Conservation (phyloP, 164 flowering plant genomes). For the Hamamelis virginiana region DNA sequence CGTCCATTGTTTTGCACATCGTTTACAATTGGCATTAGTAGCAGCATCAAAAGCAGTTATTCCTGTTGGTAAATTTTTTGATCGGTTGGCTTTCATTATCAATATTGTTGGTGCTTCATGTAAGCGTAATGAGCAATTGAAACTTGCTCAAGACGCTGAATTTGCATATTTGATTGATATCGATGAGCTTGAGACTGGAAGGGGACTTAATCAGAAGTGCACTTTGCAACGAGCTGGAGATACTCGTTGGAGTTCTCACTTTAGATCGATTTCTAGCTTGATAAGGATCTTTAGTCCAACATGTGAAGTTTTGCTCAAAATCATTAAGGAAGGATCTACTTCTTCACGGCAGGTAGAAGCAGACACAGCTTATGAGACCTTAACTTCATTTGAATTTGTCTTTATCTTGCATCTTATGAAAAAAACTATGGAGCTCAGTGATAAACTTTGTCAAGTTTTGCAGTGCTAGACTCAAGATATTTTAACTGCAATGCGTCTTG, state of each 20-base stretch:
- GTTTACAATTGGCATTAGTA: too few relatives aligned
- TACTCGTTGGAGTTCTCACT: constrained; percentile 11
- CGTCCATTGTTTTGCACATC: too few relatives aligned
- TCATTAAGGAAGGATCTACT: too few relatives aligned
- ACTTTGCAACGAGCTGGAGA: constrained; percentile 9
- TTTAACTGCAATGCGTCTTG: too few relatives aligned
- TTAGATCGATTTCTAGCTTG: background rate
- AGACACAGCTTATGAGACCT: background rate
- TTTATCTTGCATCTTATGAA: constrained; percentile 3
- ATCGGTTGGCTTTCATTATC: too few relatives aligned
- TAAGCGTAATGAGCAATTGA: background rate
- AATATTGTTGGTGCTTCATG: background rate
- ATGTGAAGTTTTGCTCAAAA: background rate
- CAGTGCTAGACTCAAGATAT: too few relatives aligned
- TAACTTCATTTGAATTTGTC: constrained; percentile 6
- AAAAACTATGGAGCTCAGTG: background rate
- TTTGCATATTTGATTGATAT: background rate
- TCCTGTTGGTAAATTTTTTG: too few relatives aligned
- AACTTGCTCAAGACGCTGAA: background rate
- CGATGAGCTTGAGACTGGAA: constrained; percentile 12
- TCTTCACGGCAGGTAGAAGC: background rate
- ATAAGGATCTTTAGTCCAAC: background rate
- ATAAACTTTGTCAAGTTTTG: too few relatives aligned
- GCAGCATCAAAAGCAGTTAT: too few relatives aligned
- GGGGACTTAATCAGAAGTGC: constrained; percentile 11